Evolutionary conservation across 768 basidiomycete genomes (phyloP).

Genomic region (Filobasidium wieringae): DNA sequence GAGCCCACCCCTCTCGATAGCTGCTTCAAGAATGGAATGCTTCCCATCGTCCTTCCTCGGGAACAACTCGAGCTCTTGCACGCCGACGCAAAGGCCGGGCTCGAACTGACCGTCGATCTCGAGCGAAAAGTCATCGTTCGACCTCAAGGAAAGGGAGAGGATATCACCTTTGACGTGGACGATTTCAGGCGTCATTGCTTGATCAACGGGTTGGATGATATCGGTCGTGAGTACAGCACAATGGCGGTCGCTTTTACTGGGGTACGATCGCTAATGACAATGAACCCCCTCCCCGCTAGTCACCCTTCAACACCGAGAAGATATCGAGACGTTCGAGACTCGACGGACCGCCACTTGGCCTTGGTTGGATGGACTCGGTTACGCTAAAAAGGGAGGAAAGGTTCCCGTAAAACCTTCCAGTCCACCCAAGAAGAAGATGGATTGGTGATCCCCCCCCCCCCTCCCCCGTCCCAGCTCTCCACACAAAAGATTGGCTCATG

Average conservation of each 20-base stretch:
- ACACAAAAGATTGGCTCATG: too few species aligned
- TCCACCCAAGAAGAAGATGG: constrained; percentile 33
- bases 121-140: constrained; percentile 63
- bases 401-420: constrained; percentile 30
- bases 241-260: background rate
- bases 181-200: constrained; percentile 85
- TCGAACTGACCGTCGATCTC: constrained; percentile 72
- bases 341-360: constrained; percentile 70
- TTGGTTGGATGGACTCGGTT: constrained; percentile 94
- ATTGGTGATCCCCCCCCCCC: too few species aligned
- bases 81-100: constrained; percentile 61
- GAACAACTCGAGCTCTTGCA: constrained; percentile 61
- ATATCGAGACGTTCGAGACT: constrained; percentile 71
- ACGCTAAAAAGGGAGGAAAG: constrained; percentile 50
- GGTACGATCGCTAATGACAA: background rate
- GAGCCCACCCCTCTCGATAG: constrained; percentile 39
- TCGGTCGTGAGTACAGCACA: constrained; percentile 45
- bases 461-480: too few species aligned
- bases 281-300: constrained; percentile 33
- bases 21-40: constrained; percentile 87
- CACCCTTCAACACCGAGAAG: constrained; percentile 65
- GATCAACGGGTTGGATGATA: constrained; percentile 91
- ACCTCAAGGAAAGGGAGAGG: constrained; percentile 52
- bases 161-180: constrained; percentile 73
- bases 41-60: constrained; percentile 61